Conservation (phyloP, 2,329 filamentous ascomycete genomes). For the Penicillium sp. region DNA sequence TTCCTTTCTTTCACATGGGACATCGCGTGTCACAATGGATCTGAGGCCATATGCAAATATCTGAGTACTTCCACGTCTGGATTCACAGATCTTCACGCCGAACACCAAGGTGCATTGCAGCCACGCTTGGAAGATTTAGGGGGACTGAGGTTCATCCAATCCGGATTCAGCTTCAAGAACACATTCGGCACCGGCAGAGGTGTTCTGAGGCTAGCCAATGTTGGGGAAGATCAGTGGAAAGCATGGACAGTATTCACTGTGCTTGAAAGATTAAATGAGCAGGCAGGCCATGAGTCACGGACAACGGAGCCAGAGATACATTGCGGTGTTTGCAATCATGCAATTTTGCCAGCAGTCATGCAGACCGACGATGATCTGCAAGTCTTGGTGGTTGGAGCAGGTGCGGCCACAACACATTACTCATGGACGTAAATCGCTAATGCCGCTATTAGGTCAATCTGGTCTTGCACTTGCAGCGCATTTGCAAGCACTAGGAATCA, state of each 20-base stretch:
- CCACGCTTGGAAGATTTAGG: neutral
- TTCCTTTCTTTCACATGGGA: constrained; percentile 8
- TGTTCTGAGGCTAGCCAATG: constrained; percentile 3
- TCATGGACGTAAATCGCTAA: neutral
- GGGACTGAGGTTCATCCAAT: constrained; percentile 3
- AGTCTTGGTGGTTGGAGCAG: constrained; percentile 6
- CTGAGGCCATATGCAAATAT: constrained; percentile 2
- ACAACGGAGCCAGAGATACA: neutral
- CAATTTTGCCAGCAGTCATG: neutral
- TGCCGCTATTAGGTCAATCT: neutral
- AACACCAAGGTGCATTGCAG: neutral
- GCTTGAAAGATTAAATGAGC: neutral
- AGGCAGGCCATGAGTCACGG: too few species aligned
- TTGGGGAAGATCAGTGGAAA: constrained; percentile 5
- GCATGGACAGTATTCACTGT: constrained; percentile 8
- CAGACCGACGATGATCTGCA: neutral
- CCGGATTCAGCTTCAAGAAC: constrained; percentile 5
- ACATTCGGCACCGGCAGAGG: constrained; percentile 3
- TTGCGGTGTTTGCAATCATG: neutral
- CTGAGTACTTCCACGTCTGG: neutral
- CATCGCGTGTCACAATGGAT: constrained; percentile 6
- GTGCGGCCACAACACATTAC: neutral
- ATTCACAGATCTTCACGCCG: neutral
- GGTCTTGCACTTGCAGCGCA: constrained; percentile 4
- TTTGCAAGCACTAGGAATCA: constrained; percentile 2